phyloP scores from a whole-genome alignment of 2,329 filamentous ascomycete genomes.

The Onygenales sp. region DNA sequence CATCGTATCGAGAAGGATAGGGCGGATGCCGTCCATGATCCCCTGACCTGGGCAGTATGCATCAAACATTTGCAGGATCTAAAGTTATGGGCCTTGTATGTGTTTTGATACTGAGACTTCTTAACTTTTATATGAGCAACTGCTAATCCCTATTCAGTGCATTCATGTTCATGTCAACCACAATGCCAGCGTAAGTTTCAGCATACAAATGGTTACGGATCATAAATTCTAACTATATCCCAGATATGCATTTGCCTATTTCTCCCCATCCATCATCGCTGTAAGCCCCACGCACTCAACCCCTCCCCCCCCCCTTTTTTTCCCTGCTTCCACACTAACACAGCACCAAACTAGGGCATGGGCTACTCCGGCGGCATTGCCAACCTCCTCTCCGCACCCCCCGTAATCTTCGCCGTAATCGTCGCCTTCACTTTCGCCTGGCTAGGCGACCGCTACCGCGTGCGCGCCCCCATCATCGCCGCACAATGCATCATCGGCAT shows the following conservation, averaged over 20 bases:
- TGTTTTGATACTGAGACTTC: slow-evolving; percentile 1
- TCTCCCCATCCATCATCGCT: slow-evolving; percentile 60
- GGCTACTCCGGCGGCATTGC: slow-evolving; percentile 50
- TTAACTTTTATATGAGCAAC: neutral
- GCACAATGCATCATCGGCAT: slow-evolving; percentile 55
- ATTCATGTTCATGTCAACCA: slow-evolving; percentile 1
- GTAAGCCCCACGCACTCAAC: neutral
- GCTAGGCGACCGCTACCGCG: slow-evolving; percentile 52
- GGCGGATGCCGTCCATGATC: slow-evolving; percentile 39
- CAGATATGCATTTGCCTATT: slow-evolving; percentile 62
- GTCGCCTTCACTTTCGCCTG: slow-evolving; percentile 50
- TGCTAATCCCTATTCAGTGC: neutral
- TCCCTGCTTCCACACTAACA: neutral
- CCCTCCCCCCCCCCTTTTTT: slow-evolving; percentile 1
- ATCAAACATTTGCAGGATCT: slow-evolving; percentile 1
- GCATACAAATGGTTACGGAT: neutral
- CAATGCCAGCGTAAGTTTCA: slow-evolving; percentile 1
- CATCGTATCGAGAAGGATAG: slow-evolving; percentile 43
- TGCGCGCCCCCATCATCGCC: slow-evolving; percentile 55
- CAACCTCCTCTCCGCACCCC: slow-evolving; percentile 60
- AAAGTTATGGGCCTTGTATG: slow-evolving; percentile 10
- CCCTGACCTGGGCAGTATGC: slow-evolving; percentile 37
- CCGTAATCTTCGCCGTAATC: slow-evolving; percentile 53
- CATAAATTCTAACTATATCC: slow-evolving; percentile 18
- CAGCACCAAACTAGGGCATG: slow-evolving; percentile 33